phyloP scores from a whole-genome alignment of 2,329 filamentous ascomycete genomes.

The Venturia carpophila region DNA sequence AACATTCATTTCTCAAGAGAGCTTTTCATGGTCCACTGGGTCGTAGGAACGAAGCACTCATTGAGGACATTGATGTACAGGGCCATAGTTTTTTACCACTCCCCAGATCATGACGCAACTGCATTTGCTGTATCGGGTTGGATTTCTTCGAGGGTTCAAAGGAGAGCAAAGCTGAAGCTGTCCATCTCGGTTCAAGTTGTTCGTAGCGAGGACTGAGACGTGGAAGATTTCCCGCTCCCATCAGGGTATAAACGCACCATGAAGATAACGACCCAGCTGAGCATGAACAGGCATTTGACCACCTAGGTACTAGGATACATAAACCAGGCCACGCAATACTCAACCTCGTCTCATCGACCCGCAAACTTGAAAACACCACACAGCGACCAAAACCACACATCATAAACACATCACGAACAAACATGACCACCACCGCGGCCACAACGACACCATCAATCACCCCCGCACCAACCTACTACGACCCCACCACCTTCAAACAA shows the following conservation, averaged over 20 bases:
- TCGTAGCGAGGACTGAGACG: background rate
- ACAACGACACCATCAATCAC: background rate
- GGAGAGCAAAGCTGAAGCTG: background rate
- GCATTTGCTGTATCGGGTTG: too few species aligned
- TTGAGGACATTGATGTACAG: too few species aligned
- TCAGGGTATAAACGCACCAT: background rate
- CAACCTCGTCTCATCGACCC: background rate
- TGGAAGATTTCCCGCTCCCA: background rate
- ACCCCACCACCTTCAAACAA: conserved; percentile 1
- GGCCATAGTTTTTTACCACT: too few species aligned
- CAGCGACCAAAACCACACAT: too few species aligned
- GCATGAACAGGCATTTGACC: background rate
- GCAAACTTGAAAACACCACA: background rate
- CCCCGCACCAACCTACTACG: background rate
- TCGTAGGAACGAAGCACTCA: too few species aligned
- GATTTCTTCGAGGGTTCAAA: too few species aligned
- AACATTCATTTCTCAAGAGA: too few species aligned
- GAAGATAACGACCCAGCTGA: background rate
- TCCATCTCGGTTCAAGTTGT: background rate
- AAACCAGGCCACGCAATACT: background rate
- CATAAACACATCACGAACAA: too few species aligned
- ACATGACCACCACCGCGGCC: too few species aligned
- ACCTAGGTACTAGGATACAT: background rate
- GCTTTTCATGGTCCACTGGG: too few species aligned
- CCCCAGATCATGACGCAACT: too few species aligned